Base-by-base conservation (phyloP, 495 filamentous ascomycete genomes). In the Bathelium albidoporum region DNA sequence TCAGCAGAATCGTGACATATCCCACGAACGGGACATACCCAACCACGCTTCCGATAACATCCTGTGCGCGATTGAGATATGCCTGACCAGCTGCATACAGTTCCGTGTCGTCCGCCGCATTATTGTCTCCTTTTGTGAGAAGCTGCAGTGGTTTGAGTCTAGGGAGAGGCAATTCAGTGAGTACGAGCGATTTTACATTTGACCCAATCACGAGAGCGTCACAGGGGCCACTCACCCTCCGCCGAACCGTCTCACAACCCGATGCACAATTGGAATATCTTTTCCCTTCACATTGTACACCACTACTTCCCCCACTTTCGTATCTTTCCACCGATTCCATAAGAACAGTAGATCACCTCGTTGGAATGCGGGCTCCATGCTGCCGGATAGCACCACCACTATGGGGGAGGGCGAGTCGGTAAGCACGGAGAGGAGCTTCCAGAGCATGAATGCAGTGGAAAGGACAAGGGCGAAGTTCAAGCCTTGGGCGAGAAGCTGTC, bases 101-200 rank as follows among this genome's bases (percentile, higher is more conserved):
- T 75, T 96, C 92, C 14, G 90, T 95, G 74, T 99, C 94, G 72
- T 97, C 94, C 1, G 90, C 88, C 11, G 85, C 73, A 71, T 99
- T 99, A 78, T 97, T 97, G 74, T 99, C 94, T 61, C 94, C 94
- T 77, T 97, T 99, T n/a, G 94, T 99, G 31, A 99, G 82, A 14
- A 97, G 82, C 61, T 84, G 80, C 41, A 83, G 67, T 14, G 82
- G 80, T 28, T 65, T 67, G 60, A 60, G 59, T 20, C 74, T 77
- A 53, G 44, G 1, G 5, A 22, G 0, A 11, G 29, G 44, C 26
- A 65, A 34, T 53, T 36, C 20, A 7, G 22, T 39, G 1, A 36
- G n/a, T 12, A 34, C 63, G 32, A 53, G 24, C 7, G 12, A 58
- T 58, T 65, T 18, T 65, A 70, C 59, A 79, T 80, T 66, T 64